These are phyloP conservation scores for Hypseocharis bilobata DNA, from an alignment of 441 rosid species.

Conservation along the genomic window DNA sequence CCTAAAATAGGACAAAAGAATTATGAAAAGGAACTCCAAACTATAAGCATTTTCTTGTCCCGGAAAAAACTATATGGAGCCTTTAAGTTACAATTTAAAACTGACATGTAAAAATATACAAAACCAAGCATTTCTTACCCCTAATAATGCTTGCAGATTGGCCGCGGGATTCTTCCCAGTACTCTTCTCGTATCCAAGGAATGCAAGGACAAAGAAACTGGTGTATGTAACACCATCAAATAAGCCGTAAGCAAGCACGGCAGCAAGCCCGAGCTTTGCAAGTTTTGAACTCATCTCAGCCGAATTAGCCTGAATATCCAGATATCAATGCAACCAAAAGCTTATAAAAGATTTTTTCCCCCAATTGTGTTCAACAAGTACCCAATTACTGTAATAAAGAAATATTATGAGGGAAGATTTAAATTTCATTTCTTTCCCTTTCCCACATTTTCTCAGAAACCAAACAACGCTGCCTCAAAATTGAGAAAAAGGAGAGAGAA, in stretches of 20 bases:
- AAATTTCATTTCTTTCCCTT: no score
- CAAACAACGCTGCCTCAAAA: no score
- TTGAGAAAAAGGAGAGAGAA: no score
- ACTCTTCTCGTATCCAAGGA: conserved; percentile 38
- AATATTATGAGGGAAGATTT: no score
- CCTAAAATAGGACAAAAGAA: no score
- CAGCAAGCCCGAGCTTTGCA: conserved; percentile 36
- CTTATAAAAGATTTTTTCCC: background rate
- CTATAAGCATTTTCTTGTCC: no score
- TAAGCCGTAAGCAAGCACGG: conserved; percentile 35
- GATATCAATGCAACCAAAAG: background rate
- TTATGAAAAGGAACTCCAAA: no score
- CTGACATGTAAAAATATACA: background rate
- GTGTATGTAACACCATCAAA: conserved; percentile 36
- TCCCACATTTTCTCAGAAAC: background rate
- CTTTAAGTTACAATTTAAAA: no score
- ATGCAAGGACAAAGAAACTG: conserved; percentile 30
- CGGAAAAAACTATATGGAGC: no score
- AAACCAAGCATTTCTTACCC: conserved; percentile 19
- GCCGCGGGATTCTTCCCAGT: conserved; percentile 33
- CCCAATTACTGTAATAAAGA: background rate
- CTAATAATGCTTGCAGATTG: conserved; percentile 34
- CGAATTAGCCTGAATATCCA: conserved; percentile 29
- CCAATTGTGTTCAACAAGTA: background rate
- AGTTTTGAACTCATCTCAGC: conserved; percentile 30